These are phyloP conservation scores for Globisporangium megalacanthum DNA, from an alignment of 352 stramenopile species.

Conservation along the genomic window DNA sequence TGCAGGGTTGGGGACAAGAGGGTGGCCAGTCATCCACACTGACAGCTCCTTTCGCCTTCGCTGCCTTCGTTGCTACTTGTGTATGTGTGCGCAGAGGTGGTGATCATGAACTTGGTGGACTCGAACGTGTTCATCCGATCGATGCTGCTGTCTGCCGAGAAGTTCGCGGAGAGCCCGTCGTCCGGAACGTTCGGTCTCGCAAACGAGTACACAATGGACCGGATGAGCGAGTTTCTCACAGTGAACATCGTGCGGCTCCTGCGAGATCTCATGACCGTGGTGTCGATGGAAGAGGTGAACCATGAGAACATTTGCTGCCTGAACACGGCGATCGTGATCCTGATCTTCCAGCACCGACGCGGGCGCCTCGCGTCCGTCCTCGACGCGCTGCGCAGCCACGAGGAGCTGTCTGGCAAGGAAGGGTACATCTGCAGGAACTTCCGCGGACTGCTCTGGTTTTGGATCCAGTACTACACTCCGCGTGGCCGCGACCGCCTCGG, in stretches of 20 bases:
- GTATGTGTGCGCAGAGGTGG: slow-evolving; percentile 55
- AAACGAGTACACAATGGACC: slow-evolving; percentile 63
- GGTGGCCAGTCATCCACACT: too few relatives aligned
- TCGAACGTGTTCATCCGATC: slow-evolving; percentile 97
- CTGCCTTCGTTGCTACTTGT: slow-evolving; percentile 3
- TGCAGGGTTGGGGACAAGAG: too few relatives aligned
- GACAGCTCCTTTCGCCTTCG: not conserved
- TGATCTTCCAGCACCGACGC: slow-evolving; percentile 93
- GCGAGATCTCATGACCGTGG: slow-evolving; percentile 93
- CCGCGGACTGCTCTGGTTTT: slow-evolving; percentile 93
- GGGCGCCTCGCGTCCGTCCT: slow-evolving; percentile 68
- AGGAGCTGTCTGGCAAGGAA: slow-evolving; percentile 55
- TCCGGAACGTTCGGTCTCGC: slow-evolving; percentile 34
- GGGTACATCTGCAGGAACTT: slow-evolving; percentile 88
- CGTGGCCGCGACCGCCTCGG: slow-evolving; percentile 90
- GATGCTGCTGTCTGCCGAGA: slow-evolving; percentile 79
- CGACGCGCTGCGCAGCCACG: slow-evolving; percentile 54
- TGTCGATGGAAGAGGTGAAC: slow-evolving; percentile 94
- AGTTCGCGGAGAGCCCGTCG: slow-evolving; percentile 44
- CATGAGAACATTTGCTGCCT: slow-evolving; percentile 98
- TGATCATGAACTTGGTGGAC: slow-evolving; percentile 93
- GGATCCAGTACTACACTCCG: slow-evolving; percentile 95
- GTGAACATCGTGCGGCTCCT: slow-evolving; percentile 87
- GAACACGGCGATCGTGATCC: slow-evolving; percentile 94
- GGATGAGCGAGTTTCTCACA: slow-evolving; percentile 84